Conservation (phyloP, 169 alveolate species). For the Neospora caninum region DNA sequence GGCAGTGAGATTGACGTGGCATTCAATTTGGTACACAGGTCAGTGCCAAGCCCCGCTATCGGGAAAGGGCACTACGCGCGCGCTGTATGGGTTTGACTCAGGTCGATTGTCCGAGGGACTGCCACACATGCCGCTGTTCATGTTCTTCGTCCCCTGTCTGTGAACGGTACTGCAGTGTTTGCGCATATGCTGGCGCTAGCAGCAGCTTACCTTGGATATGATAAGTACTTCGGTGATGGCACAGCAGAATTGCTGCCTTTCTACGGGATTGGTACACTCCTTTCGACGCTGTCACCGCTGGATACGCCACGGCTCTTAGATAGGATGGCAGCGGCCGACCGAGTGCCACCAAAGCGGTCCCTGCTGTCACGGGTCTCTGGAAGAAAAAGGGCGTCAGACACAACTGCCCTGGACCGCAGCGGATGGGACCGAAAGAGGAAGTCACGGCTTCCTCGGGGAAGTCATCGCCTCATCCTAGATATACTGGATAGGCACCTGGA, state of each 20-base stretch:
- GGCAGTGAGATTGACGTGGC: neutral
- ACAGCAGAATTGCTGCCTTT: neutral
- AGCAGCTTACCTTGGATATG: constrained; percentile 15
- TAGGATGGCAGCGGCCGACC: constrained; percentile 6
- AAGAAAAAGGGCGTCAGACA: neutral
- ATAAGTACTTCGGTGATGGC: constrained; percentile 29
- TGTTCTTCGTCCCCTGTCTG: too few species aligned
- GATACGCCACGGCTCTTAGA: constrained; percentile 1
- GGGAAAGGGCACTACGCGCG: too few species aligned
- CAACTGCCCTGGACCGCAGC: neutral
- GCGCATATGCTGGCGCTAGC: neutral
- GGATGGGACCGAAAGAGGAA: constrained; percentile 3
- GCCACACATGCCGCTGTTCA: too few species aligned
- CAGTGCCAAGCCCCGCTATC: too few species aligned
- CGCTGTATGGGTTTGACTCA: too few species aligned
- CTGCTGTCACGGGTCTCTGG: neutral
- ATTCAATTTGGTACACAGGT: neutral
- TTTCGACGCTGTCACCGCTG: constrained; percentile 21
- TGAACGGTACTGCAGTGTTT: neutral
- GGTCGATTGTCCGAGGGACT: too few species aligned
- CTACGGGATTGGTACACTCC: neutral
- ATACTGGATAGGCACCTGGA: constrained; percentile 23
- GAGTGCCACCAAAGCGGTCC: neutral
- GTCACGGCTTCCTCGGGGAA: constrained; percentile 1
- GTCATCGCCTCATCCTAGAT: neutral